A percentile compares a stretch with the other conserved stretches of the same genome.
phyloP scores from a whole-genome alignment of 768 basidiomycete genomes.

The Tubosaeta brunneosetosa region DNA sequence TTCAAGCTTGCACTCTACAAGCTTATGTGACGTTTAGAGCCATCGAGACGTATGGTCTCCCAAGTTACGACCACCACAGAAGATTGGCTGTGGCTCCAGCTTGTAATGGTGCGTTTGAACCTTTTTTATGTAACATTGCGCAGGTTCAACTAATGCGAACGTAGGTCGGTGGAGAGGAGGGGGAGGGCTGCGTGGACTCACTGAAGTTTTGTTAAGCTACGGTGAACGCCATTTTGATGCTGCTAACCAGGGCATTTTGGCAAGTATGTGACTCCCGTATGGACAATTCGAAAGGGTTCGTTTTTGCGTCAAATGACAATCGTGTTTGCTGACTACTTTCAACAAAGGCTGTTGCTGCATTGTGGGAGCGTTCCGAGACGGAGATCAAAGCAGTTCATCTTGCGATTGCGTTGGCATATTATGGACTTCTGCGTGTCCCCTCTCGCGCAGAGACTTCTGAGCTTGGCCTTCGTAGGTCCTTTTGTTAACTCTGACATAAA shows the following conservation, averaged over 20 bases:
- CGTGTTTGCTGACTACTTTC: not conserved
- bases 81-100: conserved; percentile 98
- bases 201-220: conserved; percentile 72
- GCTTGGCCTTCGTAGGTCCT: conserved; percentile 67
- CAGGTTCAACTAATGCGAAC: conserved; percentile 1
- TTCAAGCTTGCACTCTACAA: conserved; percentile 97
- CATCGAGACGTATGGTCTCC: conserved; percentile 68
- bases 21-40: conserved; percentile 89
- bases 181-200: conserved; percentile 65
- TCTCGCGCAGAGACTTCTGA: conserved; percentile 79
- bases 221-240: conserved; percentile 81
- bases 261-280: conserved; percentile 79
- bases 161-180: conserved; percentile 77
- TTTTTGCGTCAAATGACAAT: conserved; percentile 1
- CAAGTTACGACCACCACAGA: conserved; percentile 90
- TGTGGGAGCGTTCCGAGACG: conserved; percentile 83
- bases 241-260: conserved; percentile 67
- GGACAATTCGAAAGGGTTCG: conserved; percentile 91
- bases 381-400: conserved; percentile 94
- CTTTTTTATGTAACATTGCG: not conserved
- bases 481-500: not conserved
- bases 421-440: conserved; percentile 85
- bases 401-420: conserved; percentile 87
- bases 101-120: conserved; percentile 58
- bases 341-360: conserved; percentile 76